Conservation (phyloP, 1,284 basidiomycete species). For the Sporisorium sorghi region DNA sequence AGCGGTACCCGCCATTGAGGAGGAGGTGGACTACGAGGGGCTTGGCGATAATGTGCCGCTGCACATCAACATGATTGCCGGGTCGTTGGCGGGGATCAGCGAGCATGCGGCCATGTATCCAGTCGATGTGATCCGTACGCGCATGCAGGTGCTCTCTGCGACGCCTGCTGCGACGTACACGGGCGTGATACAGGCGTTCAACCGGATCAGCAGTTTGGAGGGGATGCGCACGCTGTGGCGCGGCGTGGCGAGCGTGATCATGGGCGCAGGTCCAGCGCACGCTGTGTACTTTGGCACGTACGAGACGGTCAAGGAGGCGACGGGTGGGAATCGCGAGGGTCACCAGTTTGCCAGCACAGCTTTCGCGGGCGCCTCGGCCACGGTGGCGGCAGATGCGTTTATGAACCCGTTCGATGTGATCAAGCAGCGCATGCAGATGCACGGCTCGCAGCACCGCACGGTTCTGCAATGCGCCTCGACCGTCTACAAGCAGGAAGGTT, state of each 20-base stretch:
- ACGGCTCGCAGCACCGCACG: conserved; percentile 87
- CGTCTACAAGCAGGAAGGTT: conserved; percentile 86
- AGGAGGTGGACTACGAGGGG: conserved; percentile 68
- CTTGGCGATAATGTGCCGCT: conserved; percentile 63
- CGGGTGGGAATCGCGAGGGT: conserved; percentile 84
- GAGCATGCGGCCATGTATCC: conserved; percentile 99
- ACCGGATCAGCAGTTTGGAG: conserved; percentile 90
- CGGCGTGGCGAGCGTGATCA: conserved; percentile 94
- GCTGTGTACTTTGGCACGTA: conserved; percentile 98
- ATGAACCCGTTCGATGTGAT: conserved; percentile 99
- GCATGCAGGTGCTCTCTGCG: conserved; percentile 93
- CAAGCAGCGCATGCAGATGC: conserved; percentile 99
- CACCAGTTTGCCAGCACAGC: conserved; percentile 88
- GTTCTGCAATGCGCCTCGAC: conserved; percentile 83
- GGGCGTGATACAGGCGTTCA: conserved; percentile 87
- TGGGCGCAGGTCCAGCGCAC: conserved; percentile 97
- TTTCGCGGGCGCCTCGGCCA: conserved; percentile 91
- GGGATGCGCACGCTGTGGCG: conserved; percentile 92
- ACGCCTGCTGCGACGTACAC: conserved; percentile 86
- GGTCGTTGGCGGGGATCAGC: conserved; percentile 95
- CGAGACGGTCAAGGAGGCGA: conserved; percentile 92
- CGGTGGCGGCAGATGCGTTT: conserved; percentile 92
- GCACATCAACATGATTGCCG: conserved; percentile 92
- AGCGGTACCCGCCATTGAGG: conserved; percentile 47
- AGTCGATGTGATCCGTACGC: conserved; percentile 97